Conservation (phyloP, 257 asterid species). For the Anisodus acutangulus region DNA sequence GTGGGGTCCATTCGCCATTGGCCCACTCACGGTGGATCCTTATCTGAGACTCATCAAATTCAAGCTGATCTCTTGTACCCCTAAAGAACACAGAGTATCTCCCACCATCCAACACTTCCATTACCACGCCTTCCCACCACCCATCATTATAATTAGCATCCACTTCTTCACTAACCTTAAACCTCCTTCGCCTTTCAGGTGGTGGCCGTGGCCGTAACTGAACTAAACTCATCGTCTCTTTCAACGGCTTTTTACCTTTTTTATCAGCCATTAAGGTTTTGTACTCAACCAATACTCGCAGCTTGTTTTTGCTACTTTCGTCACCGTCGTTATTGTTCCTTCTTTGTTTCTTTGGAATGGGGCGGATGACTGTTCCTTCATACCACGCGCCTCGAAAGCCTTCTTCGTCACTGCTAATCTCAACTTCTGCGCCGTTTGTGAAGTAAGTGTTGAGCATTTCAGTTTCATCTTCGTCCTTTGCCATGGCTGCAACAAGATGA, state of each 20-base stretch:
- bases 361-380: slow-evolving; percentile 57
- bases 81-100: slow-evolving; percentile 62
- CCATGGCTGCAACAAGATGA: background rate
- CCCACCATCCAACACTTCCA: slow-evolving; percentile 39
- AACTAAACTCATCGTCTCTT: slow-evolving; percentile 52
- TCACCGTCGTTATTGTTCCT: background rate
- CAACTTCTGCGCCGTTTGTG: slow-evolving; percentile 56
- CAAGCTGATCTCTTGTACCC: slow-evolving; percentile 54
- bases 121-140: slow-evolving; percentile 93
- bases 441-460: slow-evolving; percentile 40
- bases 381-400: slow-evolving; percentile 77
- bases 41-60: slow-evolving; percentile 45
- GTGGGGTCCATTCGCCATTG: slow-evolving; percentile 61
- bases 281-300: slow-evolving; percentile 64
- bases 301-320: background rate
- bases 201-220: slow-evolving; percentile 72
- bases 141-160: slow-evolving; percentile 76
- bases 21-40: slow-evolving; percentile 92
- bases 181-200: slow-evolving; percentile 42
- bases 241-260: slow-evolving; percentile 39
- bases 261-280: slow-evolving; percentile 52
- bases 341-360: slow-evolving; percentile 34
- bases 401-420: slow-evolving; percentile 67
- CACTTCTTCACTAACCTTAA: slow-evolving; percentile 62
- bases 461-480: background rate